Evolutionary conservation across 2,329 filamentous ascomycete species (phyloP).

Genomic region (Stenocarpella maydis): DNA sequence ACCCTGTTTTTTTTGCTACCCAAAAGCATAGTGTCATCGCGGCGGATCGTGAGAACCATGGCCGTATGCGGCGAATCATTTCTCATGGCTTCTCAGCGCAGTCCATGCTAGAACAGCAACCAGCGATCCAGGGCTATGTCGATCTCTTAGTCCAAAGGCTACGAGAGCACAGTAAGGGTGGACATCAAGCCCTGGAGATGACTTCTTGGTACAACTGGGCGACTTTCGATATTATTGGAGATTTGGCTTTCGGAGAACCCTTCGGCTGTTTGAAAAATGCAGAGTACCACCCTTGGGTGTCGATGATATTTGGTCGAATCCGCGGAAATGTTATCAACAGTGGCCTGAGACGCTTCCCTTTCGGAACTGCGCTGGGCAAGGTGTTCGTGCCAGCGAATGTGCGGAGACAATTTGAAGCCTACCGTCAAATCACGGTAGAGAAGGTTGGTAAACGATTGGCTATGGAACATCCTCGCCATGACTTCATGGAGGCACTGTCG

Average conservation of each 20-base stretch:
- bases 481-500: conserved; percentile 26
- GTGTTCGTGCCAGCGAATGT: no score
- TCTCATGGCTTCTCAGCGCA: conserved; percentile 28
- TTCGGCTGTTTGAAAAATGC: conserved; percentile 24
- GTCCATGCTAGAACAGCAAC: conserved; percentile 21
- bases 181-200: no score
- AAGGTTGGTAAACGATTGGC: conserved; percentile 21
- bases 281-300: conserved; percentile 29
- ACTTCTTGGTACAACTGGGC: conserved; percentile 46
- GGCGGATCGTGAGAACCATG: conserved; percentile 11
- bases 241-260: conserved; percentile 34
- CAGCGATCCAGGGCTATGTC: conserved; percentile 21
- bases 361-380: no score
- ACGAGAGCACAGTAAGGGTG: conserved; percentile 39
- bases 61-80: conserved; percentile 20
- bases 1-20: conserved; percentile 1
- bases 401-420: background rate
- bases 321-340: no score
- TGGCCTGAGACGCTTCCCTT: conserved; percentile 19
- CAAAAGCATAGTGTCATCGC: background rate
- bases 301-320: conserved; percentile 22
- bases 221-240: conserved; percentile 39
- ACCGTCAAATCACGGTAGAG: background rate
- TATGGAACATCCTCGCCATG: background rate
- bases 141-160: conserved; percentile 38